phyloP scores from a whole-genome alignment of 176 grass and related monocot genomes.

The Miscanthus lutarioriparius region DNA sequence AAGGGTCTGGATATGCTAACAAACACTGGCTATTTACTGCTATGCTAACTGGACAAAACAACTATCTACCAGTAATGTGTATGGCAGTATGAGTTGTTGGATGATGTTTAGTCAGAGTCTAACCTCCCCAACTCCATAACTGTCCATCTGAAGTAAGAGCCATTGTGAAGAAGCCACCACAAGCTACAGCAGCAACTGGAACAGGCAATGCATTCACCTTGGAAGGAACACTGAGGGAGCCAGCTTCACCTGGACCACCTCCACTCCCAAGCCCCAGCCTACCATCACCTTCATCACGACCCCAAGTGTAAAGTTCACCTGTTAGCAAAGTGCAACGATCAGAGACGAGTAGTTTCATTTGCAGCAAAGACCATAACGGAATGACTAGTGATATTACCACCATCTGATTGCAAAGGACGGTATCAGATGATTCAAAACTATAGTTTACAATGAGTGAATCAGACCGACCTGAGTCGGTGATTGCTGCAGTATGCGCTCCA shows the following conservation, averaged over 20 bases:
- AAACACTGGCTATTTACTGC: not conserved
- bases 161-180: slow-evolving; percentile 95
- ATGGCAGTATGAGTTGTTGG: not conserved
- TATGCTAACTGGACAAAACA: not conserved
- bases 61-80: not conserved
- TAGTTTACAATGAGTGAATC: not conserved
- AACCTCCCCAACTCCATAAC: slow-evolving; percentile 98
- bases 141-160: slow-evolving; percentile 74
- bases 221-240: slow-evolving; percentile 82
- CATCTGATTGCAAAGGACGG: not conserved
- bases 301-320: slow-evolving; percentile 97
- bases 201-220: slow-evolving; percentile 72
- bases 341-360: not conserved
- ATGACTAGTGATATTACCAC: not conserved
- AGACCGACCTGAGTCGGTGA: slow-evolving; percentile 62
- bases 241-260: slow-evolving; percentile 93
- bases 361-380: not conserved
- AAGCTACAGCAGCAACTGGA: slow-evolving; percentile 66
- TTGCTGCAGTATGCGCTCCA: slow-evolving; percentile 82
- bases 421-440: not conserved
- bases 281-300: slow-evolving; percentile 90
- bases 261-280: slow-evolving; percentile 87
- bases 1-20: not conserved
- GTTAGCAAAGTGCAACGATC: slow-evolving; percentile 21
- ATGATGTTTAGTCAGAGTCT: slow-evolving; percentile 11